Evolutionary conservation across 2,329 filamentous ascomycete species (phyloP).

Genomic region (Diaporthe sp.): DNA sequence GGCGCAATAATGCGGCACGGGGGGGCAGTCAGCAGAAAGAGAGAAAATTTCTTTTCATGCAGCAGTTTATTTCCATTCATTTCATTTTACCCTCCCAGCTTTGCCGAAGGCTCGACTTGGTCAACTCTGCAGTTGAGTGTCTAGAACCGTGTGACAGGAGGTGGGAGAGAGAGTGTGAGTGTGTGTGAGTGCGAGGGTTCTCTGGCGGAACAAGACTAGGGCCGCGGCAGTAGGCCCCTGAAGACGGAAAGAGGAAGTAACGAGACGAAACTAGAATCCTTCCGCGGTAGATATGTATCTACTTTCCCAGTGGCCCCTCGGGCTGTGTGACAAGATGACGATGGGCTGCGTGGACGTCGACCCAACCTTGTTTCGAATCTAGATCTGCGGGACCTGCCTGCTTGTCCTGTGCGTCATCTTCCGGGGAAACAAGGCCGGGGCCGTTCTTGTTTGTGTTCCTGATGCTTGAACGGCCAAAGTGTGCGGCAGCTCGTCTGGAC

Average conservation of each 20-base stretch:
- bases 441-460: background rate
- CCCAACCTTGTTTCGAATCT: slow-evolving; percentile 27
- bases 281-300: background rate
- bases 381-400: background rate
- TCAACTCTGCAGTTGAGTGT: background rate
- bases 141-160: background rate
- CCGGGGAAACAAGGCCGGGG: slow-evolving; percentile 6
- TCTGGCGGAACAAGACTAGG: slow-evolving; percentile 7
- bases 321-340: background rate
- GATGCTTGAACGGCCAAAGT: background rate
- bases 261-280: slow-evolving; percentile 12
- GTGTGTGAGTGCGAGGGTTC: background rate
- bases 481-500: background rate
- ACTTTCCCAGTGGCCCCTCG: background rate
- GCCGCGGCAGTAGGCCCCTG: background rate
- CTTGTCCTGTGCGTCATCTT: slow-evolving; percentile 21
- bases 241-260: background rate
- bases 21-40: background rate
- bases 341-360: slow-evolving; percentile 3
- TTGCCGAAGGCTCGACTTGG: background rate
- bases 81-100: background rate
- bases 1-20: slow-evolving; percentile 5
- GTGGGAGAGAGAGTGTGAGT: background rate
- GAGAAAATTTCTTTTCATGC: background rate
- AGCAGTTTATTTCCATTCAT: background rate